Percentiles rank a stretch among this genome's conserved stretches.
Evolutionary conservation across 176 grass and related monocot species (phyloP).

Genomic region (Neostapfia colusana): DNA sequence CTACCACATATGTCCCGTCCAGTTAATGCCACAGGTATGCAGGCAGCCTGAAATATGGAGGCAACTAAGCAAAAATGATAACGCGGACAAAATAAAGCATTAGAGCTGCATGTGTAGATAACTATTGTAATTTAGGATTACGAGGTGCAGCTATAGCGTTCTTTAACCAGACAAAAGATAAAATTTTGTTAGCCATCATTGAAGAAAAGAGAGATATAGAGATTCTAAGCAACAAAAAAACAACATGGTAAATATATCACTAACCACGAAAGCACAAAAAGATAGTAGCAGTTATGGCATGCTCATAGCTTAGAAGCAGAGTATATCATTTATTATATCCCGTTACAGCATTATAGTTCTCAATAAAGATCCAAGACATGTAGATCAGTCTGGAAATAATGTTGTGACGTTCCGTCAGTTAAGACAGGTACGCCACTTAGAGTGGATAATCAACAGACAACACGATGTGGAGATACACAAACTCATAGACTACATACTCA

Average conservation of each 20-base stretch:
- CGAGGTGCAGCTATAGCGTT: not conserved
- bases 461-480: not conserved
- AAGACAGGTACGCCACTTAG: not conserved
- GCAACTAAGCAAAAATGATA: conserved; percentile 32
- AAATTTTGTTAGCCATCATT: not conserved
- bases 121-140: conserved; percentile 3
- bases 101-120: not conserved
- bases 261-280: not conserved
- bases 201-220: not conserved
- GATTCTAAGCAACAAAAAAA: not conserved
- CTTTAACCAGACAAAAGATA: not conserved
- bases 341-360: not conserved
- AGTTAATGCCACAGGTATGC: conserved; percentile 92
- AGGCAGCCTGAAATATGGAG: conserved; percentile 68
- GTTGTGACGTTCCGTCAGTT: not conserved
- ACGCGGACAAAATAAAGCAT: conserved; percentile 4
- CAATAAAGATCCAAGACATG: conserved; percentile 3
- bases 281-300: not conserved
- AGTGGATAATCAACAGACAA: not conserved
- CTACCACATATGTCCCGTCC: conserved; percentile 97
- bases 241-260: not conserved
- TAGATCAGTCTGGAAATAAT: not conserved
- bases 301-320: not conserved
- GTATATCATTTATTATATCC: not conserved
- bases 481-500: not conserved